Conservation (phyloP, 2,329 filamentous ascomycete species). For the Dactylella cylindrospora region DNA sequence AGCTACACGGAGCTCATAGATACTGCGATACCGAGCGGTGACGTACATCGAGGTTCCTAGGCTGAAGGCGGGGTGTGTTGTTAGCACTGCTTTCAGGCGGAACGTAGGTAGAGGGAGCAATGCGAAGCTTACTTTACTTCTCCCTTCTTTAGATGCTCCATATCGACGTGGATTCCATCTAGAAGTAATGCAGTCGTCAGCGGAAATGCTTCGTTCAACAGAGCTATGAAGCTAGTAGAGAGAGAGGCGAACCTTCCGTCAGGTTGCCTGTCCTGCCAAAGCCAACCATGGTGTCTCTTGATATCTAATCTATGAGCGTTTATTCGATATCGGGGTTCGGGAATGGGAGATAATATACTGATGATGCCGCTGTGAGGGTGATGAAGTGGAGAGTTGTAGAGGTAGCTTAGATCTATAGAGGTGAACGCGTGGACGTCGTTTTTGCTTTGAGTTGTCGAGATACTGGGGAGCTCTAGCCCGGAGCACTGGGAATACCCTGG, state of each 20-base stretch:
- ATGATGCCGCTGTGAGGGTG: too few relatives aligned
- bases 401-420: too few relatives aligned
- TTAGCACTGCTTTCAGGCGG: slow-evolving; percentile 43
- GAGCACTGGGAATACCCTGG: too few relatives aligned
- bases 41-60: slow-evolving; percentile 95
- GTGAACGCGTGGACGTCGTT: too few relatives aligned
- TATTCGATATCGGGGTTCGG: too few relatives aligned
- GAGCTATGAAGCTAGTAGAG: slow-evolving; percentile 27
- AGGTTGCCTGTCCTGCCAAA: slow-evolving; percentile 65
- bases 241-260: slow-evolving; percentile 60
- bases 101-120: slow-evolving; percentile 1
- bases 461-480: too few relatives aligned
- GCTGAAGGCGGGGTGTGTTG: slow-evolving; percentile 58
- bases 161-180: slow-evolving; percentile 99
- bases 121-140: slow-evolving; percentile 83
- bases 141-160: slow-evolving; percentile 97
- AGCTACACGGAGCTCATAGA: slow-evolving; percentile 25
- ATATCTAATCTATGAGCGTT: too few relatives aligned
- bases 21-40: slow-evolving; percentile 13
- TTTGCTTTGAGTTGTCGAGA: too few relatives aligned
- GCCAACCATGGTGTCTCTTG: slow-evolving; percentile 33
- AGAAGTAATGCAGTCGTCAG: slow-evolving; percentile 27
- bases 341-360: too few relatives aligned
- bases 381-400: too few relatives aligned
- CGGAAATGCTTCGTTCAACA: slow-evolving; percentile 9